Conservation (phyloP, 805 yeast genomes). For the Candida pseudofarinosa region DNA sequence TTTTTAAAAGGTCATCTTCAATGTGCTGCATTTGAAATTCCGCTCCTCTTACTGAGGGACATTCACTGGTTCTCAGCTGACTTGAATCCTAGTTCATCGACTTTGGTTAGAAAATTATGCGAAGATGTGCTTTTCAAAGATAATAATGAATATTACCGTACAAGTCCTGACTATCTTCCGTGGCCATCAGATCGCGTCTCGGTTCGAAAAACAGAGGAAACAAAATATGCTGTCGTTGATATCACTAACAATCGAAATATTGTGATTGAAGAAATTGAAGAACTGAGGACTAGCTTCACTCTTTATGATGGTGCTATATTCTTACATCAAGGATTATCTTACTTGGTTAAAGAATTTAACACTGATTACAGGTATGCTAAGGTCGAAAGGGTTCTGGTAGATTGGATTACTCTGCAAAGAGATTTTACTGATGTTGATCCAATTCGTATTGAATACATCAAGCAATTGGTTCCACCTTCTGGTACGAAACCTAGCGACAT, state of each 20-base stretch:
- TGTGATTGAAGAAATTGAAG: conserved; percentile 86
- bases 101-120: conserved; percentile 29
- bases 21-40: conserved; percentile 89
- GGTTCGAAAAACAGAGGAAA: conserved; percentile 79
- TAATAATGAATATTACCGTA: conserved; percentile 24
- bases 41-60: conserved; percentile 55
- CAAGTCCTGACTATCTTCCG: conserved; percentile 56
- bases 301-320: conserved; percentile 89
- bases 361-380: conserved; percentile 76
- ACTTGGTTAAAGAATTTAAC: conserved; percentile 79
- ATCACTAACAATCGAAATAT: conserved; percentile 70
- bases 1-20: conserved; percentile 82
- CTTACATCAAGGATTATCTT: conserved; percentile 90
- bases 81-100: conserved; percentile 8
- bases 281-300: conserved; percentile 84
- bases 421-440: conserved; percentile 96
- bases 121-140: conserved; percentile 33
- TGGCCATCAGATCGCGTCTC: conserved; percentile 78
- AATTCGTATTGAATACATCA: conserved; percentile 56
- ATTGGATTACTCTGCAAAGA: conserved; percentile 89
- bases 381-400: conserved; percentile 85
- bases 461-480: conserved; percentile 47
- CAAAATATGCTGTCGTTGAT: conserved; percentile 84
- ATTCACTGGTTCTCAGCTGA: conserved; percentile 50
- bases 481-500: conserved; percentile 24